Percentiles rank a stretch among this genome's conserved stretches.
phyloP scores from a whole-genome alignment of 129 eudicot species.

The Pittosporum tobira region DNA sequence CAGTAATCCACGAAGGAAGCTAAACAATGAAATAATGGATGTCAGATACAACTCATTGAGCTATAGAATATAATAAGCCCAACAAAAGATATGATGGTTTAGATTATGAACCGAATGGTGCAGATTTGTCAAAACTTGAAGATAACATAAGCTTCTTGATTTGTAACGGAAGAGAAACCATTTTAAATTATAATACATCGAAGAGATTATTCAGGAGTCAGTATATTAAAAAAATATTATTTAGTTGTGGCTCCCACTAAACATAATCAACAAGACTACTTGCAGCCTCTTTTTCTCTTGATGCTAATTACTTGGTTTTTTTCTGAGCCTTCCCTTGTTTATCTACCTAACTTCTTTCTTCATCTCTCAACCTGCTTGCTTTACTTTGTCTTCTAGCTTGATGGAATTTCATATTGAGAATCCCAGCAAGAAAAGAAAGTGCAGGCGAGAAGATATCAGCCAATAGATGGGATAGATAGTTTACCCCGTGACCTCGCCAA shows the following conservation, averaged over 20 bases:
- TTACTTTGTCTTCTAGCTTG: not conserved
- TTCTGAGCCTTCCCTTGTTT: not conserved
- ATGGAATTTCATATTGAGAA: slow-evolving; percentile 6
- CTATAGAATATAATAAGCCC: not conserved
- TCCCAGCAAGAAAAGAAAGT: not conserved
- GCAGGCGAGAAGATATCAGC: slow-evolving; percentile 2
- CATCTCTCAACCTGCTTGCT: not conserved
- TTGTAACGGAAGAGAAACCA: too few species aligned
- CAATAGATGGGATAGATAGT: slow-evolving; percentile 7
- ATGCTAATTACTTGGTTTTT: slow-evolving; percentile 1
- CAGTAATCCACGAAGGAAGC: not conserved
- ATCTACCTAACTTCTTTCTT: not conserved
- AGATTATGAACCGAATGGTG: too few species aligned
- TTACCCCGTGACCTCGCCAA: slow-evolving; percentile 36
- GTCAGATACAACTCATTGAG: not conserved
- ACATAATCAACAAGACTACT: not conserved
- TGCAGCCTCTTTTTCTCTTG: not conserved
- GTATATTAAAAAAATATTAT: too few species aligned
- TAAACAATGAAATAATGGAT: too few species aligned
- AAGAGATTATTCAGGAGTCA: too few species aligned
- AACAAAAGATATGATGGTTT: not conserved
- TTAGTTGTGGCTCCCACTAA: not conserved
- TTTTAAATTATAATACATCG: too few species aligned
- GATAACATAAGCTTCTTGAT: too few species aligned
- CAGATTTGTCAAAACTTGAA: too few species aligned